Conservation (phyloP, 2,329 filamentous ascomycete genomes). For the Myriosclerotinia duriaeana region DNA sequence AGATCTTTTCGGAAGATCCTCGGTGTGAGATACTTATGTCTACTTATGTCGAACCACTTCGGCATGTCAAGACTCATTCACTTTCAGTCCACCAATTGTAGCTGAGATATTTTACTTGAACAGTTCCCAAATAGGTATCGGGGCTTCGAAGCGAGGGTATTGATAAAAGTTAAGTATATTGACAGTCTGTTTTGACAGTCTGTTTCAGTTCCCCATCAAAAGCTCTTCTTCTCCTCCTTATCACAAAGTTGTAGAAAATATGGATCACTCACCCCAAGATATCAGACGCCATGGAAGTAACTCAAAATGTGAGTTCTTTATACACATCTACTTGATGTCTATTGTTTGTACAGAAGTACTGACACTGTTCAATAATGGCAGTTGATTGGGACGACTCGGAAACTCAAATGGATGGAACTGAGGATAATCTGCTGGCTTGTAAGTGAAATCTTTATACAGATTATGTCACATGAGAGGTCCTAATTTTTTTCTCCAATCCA, state of each 20-base stretch:
- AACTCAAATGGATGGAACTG: neutral
- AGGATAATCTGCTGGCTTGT: neutral
- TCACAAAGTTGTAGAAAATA: neutral
- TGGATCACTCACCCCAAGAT: conserved; percentile 7
- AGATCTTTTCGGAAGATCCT: neutral
- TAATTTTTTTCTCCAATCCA: conserved; percentile 9
- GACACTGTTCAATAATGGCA: neutral
- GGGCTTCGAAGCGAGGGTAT: neutral
- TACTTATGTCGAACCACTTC: neutral
- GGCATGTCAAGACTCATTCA: neutral
- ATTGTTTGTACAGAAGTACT: neutral
- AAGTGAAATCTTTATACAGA: conserved; percentile 3
- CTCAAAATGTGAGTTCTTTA: neutral
- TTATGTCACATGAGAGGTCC: conserved; percentile 1
- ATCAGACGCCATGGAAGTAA: neutral
- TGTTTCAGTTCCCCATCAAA: neutral
- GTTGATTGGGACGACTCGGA: neutral
- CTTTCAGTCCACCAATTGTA: conserved; percentile 1
- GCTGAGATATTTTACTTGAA: neutral
- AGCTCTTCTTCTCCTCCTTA: neutral
- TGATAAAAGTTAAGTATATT: neutral
- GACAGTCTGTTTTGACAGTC: neutral
- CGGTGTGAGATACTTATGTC: neutral
- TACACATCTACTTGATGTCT: neutral
- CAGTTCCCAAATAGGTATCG: neutral